Percentiles rank a stretch among this genome's conserved stretches.
phyloP scores from a whole-genome alignment of 2,329 filamentous ascomycete species.

The Plectosphaerella cucumerina region DNA sequence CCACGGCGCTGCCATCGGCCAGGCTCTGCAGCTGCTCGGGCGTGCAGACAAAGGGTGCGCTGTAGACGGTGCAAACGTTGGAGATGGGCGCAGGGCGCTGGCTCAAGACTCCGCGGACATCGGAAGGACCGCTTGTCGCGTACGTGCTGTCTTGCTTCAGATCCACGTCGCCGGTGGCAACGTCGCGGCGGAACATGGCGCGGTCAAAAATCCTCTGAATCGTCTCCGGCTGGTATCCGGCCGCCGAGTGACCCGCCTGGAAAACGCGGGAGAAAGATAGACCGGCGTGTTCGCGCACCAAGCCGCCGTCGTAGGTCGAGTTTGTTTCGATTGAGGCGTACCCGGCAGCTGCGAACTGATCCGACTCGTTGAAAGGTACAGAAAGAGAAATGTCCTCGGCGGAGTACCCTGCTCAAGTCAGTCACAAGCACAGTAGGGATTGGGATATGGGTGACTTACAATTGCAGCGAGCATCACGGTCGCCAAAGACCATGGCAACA shows the following conservation, averaged over 20 bases:
- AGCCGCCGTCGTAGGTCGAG: conserved; percentile 53
- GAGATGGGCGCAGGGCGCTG: conserved; percentile 38
- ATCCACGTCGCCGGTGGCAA: conserved; percentile 36
- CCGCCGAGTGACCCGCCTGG: conserved; percentile 50
- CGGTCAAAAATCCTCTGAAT: conserved; percentile 43
- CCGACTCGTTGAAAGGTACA: conserved; percentile 58
- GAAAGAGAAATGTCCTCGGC: conserved; percentile 42
- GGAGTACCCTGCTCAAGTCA: conserved; percentile 35
- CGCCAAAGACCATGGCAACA: conserved; percentile 51
- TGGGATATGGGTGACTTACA: conserved; percentile 10
- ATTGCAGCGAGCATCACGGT: conserved; percentile 51
- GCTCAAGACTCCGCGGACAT: conserved; percentile 43
- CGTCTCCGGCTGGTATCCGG: conserved; percentile 43
- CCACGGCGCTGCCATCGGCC: conserved; percentile 42
- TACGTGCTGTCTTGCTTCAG: conserved; percentile 13
- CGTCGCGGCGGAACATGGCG: conserved; percentile 40
- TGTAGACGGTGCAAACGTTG: conserved; percentile 55
- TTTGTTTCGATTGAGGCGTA: conserved; percentile 62
- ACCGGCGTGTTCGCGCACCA: conserved; percentile 63
- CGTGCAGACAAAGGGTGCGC: conserved; percentile 49
- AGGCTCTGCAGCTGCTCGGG: conserved; percentile 49
- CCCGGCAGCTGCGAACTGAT: conserved; percentile 54
- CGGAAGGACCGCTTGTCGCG: conserved; percentile 19
- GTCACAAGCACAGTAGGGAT: neutral
- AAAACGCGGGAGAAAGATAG: conserved; percentile 54